These are phyloP conservation scores for Misopates orontium DNA, from an alignment of 257 asterid genomes.

Conservation along the genomic window DNA sequence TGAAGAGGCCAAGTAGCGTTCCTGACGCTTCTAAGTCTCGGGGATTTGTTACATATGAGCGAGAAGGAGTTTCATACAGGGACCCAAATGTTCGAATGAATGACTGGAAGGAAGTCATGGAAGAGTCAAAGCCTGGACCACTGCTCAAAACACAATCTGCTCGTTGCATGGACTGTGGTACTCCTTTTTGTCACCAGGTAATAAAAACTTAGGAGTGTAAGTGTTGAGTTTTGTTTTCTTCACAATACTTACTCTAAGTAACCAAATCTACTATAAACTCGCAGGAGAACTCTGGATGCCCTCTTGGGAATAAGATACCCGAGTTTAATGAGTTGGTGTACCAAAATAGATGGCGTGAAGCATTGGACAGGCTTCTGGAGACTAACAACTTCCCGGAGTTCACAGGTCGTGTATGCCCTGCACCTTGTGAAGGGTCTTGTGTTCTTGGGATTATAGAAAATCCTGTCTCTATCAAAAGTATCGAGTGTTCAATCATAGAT, in stretches of 20 bases:
- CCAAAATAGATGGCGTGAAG: constrained; percentile 99
- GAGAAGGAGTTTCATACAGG: constrained; percentile 82
- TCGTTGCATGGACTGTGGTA: constrained; percentile 99
- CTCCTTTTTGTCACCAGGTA: constrained; percentile 99
- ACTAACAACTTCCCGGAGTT: constrained; percentile 98
- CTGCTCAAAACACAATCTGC: constrained; percentile 94
- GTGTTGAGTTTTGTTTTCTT: background rate
- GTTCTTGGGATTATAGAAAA: constrained; percentile 98
- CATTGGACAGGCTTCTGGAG: constrained; percentile 95
- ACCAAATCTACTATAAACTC: constrained; percentile 7
- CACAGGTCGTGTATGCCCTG: constrained; percentile 99
- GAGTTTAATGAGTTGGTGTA: constrained; percentile 97
- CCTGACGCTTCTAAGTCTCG: constrained; percentile 76
- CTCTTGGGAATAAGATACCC: constrained; percentile 98
- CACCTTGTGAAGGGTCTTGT: constrained; percentile 99
- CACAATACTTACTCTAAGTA: background rate
- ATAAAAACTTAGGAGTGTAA: background rate
- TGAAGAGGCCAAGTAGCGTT: constrained; percentile 70
- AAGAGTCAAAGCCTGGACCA: constrained; percentile 79
- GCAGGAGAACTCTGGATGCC: constrained; percentile 98
- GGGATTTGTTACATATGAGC: constrained; percentile 91
- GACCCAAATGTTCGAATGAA: constrained; percentile 73
- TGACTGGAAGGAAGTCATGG: constrained; percentile 97
- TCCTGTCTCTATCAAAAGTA: constrained; percentile 92
- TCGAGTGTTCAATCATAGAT: constrained; percentile 95